A percentile compares a stretch with the other conserved stretches of the same genome.
Evolutionary conservation across 768 basidiomycete species (phyloP).

Genomic region (Crassisporium funariophilum): DNA sequence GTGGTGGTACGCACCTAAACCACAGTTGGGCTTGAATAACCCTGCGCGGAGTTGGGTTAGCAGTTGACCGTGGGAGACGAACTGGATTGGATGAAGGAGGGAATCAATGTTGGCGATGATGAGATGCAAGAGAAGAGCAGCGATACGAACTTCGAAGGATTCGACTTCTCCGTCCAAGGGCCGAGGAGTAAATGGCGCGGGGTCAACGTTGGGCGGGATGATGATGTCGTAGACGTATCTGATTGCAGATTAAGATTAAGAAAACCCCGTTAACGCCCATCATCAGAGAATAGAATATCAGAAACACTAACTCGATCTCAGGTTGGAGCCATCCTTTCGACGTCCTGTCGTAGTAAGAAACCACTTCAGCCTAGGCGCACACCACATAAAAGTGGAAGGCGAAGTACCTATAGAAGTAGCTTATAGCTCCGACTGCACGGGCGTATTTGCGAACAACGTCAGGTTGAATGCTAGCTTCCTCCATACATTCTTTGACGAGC

Average conservation of each 20-base stretch:
- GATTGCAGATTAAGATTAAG: slow-evolving; percentile 1
- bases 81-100: slow-evolving; percentile 40
- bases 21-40: slow-evolving; percentile 93
- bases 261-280: too few relatives aligned
- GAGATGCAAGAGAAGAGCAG: neutral
- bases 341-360: slow-evolving; percentile 39
- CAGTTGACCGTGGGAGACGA: slow-evolving; percentile 66
- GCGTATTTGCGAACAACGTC: slow-evolving; percentile 61
- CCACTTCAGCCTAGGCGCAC: too few relatives aligned
- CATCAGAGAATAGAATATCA: neutral
- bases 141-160: slow-evolving; percentile 70
- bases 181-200: slow-evolving; percentile 57
- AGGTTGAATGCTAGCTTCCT: slow-evolving; percentile 85
- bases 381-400: neutral
- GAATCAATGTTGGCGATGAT: neutral
- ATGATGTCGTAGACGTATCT: slow-evolving; percentile 86
- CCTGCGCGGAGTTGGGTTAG: slow-evolving; percentile 63
- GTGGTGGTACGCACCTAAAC: slow-evolving; percentile 55
- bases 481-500: slow-evolving; percentile 88
- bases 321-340: slow-evolving; percentile 80
- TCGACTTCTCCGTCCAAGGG: slow-evolving; percentile 95
- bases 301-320: slow-evolving; percentile 69
- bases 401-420: slow-evolving; percentile 75
- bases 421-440: slow-evolving; percentile 66
- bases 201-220: slow-evolving; percentile 56